A percentile compares a stretch with the other conserved stretches of the same genome.
Conservation (phyloP, 495 filamentous ascomycete genomes). For the Aspergillus homomorphus region DNA sequence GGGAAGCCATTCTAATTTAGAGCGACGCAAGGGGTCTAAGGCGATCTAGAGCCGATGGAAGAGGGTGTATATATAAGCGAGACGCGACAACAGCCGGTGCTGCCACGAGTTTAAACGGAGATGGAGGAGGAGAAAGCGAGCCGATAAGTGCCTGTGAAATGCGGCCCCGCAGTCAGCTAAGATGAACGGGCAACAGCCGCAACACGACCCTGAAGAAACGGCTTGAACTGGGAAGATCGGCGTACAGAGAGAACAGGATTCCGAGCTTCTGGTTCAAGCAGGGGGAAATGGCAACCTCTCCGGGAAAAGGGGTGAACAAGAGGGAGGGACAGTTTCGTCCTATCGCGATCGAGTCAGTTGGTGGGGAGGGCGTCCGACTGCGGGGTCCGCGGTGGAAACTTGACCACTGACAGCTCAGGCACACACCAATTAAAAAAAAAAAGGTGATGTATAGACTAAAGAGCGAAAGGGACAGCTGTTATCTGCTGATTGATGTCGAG, state of each 20-base stretch:
- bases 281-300: background rate
- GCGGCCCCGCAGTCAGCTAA: slow-evolving; percentile 3
- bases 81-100: background rate
- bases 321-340: background rate
- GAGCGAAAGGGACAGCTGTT: background rate
- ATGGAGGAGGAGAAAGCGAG: background rate
- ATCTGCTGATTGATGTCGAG: background rate
- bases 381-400: slow-evolving; percentile 3
- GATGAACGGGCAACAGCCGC: background rate
- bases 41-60: background rate
- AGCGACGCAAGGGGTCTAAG: background rate
- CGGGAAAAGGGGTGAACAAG: background rate
- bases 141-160: background rate
- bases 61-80: slow-evolving; percentile 4
- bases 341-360: background rate
- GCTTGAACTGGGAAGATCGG: background rate
- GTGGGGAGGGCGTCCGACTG: background rate
- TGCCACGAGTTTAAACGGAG: background rate
- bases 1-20: slow-evolving; percentile 38
- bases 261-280: background rate
- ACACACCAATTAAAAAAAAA: background rate
- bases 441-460: background rate
- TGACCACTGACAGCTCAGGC: background rate
- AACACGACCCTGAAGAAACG: background rate
- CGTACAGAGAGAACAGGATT: background rate